These are phyloP conservation scores for Paraphaeosphaeria minitans DNA, from an alignment of 2,329 filamentous ascomycete species.

Conservation along the genomic window DNA sequence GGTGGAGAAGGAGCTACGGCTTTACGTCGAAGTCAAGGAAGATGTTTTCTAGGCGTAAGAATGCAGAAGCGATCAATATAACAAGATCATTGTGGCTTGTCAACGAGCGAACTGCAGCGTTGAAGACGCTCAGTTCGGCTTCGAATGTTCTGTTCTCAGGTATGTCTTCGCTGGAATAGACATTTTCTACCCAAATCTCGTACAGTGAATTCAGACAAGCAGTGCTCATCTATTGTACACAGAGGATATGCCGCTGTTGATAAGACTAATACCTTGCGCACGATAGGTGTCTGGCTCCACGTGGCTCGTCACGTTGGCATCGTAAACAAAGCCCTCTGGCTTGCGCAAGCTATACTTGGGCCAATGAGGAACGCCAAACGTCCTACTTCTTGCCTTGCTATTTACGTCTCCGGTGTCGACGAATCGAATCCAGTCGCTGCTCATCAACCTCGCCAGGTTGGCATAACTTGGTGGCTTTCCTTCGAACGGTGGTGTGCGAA, in stretches of 20 bases:
- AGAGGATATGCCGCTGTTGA: constrained; percentile 34
- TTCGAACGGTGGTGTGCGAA: constrained; percentile 36
- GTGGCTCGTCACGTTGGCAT: constrained; percentile 49
- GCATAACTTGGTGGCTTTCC: constrained; percentile 44
- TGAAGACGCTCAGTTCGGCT: too few relatives aligned
- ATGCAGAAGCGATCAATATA: too few relatives aligned
- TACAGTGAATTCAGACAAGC: not conserved
- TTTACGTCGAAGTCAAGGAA: constrained; percentile 58
- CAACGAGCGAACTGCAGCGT: too few relatives aligned
- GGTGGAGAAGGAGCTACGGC: constrained; percentile 65
- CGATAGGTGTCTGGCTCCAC: constrained; percentile 52
- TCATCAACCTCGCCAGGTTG: constrained; percentile 51
- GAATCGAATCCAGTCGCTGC: constrained; percentile 52
- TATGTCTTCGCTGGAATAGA: too few relatives aligned
- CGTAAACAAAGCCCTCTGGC: constrained; percentile 52
- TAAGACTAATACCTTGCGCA: constrained; percentile 51
- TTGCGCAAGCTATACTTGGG: constrained; percentile 44
- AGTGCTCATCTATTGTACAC: constrained; percentile 6
- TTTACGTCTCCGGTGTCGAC: constrained; percentile 44
- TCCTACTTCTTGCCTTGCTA: constrained; percentile 23
- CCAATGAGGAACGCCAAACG: constrained; percentile 41
- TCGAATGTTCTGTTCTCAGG: not conserved
- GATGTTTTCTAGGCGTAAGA: not conserved
- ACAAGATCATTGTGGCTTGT: not conserved
- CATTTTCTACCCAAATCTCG: not conserved